A percentile compares a stretch with the other conserved stretches of the same genome.
Evolutionary conservation across 495 filamentous ascomycete species (phyloP).

Genomic region (Penicillium silybi): DNA sequence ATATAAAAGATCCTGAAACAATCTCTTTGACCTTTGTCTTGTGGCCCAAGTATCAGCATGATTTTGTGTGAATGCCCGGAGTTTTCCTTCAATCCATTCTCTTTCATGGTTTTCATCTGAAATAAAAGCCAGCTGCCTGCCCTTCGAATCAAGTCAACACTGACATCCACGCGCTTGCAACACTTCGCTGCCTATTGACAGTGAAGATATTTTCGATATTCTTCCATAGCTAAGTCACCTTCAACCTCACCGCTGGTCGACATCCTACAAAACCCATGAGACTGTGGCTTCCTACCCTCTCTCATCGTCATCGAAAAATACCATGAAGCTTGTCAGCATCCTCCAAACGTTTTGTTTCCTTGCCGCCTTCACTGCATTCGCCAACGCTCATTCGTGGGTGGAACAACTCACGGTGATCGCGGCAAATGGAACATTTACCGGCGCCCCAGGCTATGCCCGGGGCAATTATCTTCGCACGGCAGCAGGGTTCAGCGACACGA

Average conservation of each 20-base stretch:
- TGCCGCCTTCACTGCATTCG: conserved; percentile 34
- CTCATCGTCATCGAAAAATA: background rate
- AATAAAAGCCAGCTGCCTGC: background rate
- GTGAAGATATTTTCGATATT: background rate
- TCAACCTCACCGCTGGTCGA: conserved; percentile 13
- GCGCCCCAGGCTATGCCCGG: conserved; percentile 63
- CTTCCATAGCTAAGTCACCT: background rate
- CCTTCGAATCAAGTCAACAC: background rate
- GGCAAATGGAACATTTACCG: conserved; percentile 68
- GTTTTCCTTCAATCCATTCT: background rate
- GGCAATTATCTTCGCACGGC: conserved; percentile 51
- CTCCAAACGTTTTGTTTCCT: conserved; percentile 13
- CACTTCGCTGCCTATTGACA: background rate
- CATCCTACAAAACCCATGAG: background rate
- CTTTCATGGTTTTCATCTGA: background rate
- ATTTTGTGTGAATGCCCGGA: conserved; percentile 7
- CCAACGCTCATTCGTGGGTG: conserved; percentile 71
- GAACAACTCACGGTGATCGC: conserved; percentile 68
- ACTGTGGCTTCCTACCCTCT: background rate
- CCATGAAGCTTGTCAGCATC: conserved; percentile 9
- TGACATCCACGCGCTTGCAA: background rate
- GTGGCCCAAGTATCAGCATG: conserved; percentile 5
- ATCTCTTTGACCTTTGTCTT: conserved; percentile 8
- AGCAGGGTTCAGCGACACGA: conserved; percentile 46
- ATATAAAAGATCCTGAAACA: conserved; percentile 2